These are phyloP conservation scores for Leptographium galeiforme DNA, from an alignment of 2,329 filamentous ascomycete species.

Conservation along the genomic window DNA sequence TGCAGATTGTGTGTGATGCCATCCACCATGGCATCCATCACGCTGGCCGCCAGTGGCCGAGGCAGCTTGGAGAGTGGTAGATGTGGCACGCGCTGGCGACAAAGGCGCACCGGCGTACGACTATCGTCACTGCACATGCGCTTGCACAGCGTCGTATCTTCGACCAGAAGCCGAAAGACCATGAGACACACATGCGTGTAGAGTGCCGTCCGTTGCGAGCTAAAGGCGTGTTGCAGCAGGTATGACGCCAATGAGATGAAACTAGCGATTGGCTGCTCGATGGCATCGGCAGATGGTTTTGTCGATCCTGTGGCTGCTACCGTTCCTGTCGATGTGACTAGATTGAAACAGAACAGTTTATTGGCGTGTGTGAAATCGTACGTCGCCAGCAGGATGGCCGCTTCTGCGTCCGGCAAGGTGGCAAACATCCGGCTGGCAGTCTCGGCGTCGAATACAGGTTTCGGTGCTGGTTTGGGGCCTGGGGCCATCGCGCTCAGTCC, in stretches of 20 bases:
- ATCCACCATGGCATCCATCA: conserved; percentile 81
- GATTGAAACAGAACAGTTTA: conserved; percentile 81
- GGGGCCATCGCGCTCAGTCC: conserved; percentile 47
- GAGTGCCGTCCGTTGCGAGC: conserved; percentile 61
- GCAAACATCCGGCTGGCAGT: conserved; percentile 72
- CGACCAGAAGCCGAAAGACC: conserved; percentile 72
- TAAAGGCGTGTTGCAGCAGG: conserved; percentile 81
- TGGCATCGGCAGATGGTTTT: background rate
- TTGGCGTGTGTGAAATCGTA: conserved; percentile 94
- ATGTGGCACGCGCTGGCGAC: conserved; percentile 77
- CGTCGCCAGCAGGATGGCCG: conserved; percentile 66
- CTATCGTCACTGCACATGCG: conserved; percentile 51
- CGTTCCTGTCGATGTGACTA: conserved; percentile 48
- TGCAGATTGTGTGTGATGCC: conserved; percentile 89
- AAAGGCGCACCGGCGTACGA: conserved; percentile 63
- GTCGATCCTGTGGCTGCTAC: background rate
- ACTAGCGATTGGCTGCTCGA: conserved; percentile 60
- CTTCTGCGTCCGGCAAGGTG: conserved; percentile 65
- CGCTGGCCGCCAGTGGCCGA: conserved; percentile 57
- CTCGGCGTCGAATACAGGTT: conserved; percentile 55
- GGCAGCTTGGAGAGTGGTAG: conserved; percentile 63
- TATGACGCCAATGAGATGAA: conserved; percentile 88
- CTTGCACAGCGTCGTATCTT: conserved; percentile 73
- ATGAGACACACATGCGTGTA: conserved; percentile 81
- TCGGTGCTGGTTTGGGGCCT: conserved; percentile 50